phyloP scores from a whole-genome alignment of 495 filamentous ascomycete species.

The Trichoderma virens region DNA sequence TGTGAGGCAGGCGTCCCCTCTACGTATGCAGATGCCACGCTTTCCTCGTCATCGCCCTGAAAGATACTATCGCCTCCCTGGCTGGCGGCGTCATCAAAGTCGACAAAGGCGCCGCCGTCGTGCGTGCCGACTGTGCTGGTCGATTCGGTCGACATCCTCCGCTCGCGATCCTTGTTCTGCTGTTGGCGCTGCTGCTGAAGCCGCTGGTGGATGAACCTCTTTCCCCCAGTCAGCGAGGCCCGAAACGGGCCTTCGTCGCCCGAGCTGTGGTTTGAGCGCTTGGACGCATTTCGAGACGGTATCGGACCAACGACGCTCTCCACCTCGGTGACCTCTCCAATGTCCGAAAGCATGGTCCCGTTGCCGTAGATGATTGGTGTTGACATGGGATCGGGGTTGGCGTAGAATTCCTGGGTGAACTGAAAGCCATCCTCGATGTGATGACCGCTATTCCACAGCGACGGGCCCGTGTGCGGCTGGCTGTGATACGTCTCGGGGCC shows the following conservation, averaged over 20 bases:
- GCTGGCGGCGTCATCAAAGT: slow-evolving; percentile 49
- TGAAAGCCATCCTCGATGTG: slow-evolving; percentile 2
- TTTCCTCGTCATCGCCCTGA: slow-evolving; percentile 53
- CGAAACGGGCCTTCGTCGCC: neutral
- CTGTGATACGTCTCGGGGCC: slow-evolving; percentile 27
- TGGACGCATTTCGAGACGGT: slow-evolving; percentile 13
- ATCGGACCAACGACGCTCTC: slow-evolving; percentile 41
- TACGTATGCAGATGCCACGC: slow-evolving; percentile 42
- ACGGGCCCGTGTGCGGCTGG: slow-evolving; percentile 26
- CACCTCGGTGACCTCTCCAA: slow-evolving; percentile 60
- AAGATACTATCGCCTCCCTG: slow-evolving; percentile 47
- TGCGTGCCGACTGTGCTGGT: slow-evolving; percentile 44
- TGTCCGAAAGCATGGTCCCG: slow-evolving; percentile 61
- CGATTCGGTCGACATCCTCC: slow-evolving; percentile 37
- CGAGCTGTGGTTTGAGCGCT: neutral
- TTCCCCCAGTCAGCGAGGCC: neutral
- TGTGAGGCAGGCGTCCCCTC: slow-evolving; percentile 27
- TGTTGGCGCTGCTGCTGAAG: neutral
- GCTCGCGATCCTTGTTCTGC: slow-evolving; percentile 18
- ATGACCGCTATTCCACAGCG: slow-evolving; percentile 40
- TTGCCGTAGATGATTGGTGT: slow-evolving; percentile 54
- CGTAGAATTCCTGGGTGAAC: neutral
- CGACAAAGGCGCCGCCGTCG: slow-evolving; percentile 39
- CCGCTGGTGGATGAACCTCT: slow-evolving; percentile 1
- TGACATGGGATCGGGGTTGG: slow-evolving; percentile 28